A percentile compares a stretch with the other conserved stretches of the same genome.
Evolutionary conservation across 805 yeast genomes (phyloP).

Genomic region (Candida silvatica): DNA sequence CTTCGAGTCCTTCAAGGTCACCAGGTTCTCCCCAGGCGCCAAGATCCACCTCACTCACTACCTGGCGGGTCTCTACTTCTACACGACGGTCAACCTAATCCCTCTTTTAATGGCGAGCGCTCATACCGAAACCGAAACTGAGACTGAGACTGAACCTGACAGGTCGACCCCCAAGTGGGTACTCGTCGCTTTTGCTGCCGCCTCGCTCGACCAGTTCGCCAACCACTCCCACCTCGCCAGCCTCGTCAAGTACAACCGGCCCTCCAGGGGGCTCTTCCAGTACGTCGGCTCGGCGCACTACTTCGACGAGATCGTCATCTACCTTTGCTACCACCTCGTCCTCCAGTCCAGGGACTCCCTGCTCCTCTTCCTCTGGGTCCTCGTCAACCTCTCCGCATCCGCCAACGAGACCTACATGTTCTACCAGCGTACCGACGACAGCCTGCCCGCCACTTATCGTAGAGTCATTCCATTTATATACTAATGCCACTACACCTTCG

Average conservation of each 20-base stretch:
- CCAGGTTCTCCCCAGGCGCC: slow-evolving; percentile 36
- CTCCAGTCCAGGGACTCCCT: slow-evolving; percentile 12
- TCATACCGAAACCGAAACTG: slow-evolving; percentile 11
- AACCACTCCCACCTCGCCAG: slow-evolving; percentile 43
- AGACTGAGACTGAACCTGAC: neutral
- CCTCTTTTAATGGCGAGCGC: slow-evolving; percentile 15
- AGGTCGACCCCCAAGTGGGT: neutral
- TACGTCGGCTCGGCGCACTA: slow-evolving; percentile 61
- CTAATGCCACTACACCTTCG: slow-evolving; percentile 14
- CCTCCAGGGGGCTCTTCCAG: slow-evolving; percentile 40
- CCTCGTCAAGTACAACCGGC: slow-evolving; percentile 48
- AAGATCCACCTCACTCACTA: slow-evolving; percentile 63
- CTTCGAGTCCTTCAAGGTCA: slow-evolving; percentile 43
- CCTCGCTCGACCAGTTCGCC: slow-evolving; percentile 38
- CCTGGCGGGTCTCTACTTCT: slow-evolving; percentile 53
- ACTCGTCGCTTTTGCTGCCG: slow-evolving; percentile 16
- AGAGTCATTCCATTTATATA: slow-evolving; percentile 24
- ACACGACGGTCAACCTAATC: slow-evolving; percentile 36
- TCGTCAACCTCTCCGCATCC: slow-evolving; percentile 43
- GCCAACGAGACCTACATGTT: slow-evolving; percentile 43
- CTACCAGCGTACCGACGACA: slow-evolving; percentile 26
- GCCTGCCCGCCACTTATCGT: slow-evolving; percentile 6
- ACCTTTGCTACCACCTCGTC: slow-evolving; percentile 24
- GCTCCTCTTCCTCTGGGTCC: slow-evolving; percentile 29
- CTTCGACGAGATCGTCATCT: slow-evolving; percentile 54